Conservation (phyloP, 2,329 filamentous ascomycete species). For the Endocalyx cinctus region DNA sequence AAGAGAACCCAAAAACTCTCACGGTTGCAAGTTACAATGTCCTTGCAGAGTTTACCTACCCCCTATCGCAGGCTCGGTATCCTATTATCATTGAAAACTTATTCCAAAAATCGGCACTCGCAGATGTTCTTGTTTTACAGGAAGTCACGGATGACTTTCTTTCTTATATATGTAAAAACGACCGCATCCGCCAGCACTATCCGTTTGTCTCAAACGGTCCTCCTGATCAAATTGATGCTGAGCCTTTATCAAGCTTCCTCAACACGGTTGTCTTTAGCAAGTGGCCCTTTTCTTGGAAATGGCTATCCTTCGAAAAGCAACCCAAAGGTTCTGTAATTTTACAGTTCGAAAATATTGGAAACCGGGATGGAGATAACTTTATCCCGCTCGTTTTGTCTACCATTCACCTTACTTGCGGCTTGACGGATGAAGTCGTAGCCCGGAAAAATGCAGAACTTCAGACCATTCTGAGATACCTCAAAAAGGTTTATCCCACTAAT, state of each 20-base stretch:
- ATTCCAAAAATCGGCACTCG: slow-evolving; percentile 33
- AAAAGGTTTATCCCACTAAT: slow-evolving; percentile 32
- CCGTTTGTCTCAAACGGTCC: slow-evolving; percentile 55
- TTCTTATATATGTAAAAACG: slow-evolving; percentile 44
- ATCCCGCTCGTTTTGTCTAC: slow-evolving; percentile 46
- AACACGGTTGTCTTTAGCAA: slow-evolving; percentile 59
- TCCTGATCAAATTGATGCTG: slow-evolving; percentile 44
- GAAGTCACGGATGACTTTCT: slow-evolving; percentile 64
- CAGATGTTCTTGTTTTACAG: slow-evolving; percentile 52
- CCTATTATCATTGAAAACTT: slow-evolving; percentile 39
- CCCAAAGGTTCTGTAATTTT: slow-evolving; percentile 56
- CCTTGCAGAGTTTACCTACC: slow-evolving; percentile 45
- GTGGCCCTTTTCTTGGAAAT: slow-evolving; percentile 50
- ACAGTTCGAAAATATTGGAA: slow-evolving; percentile 29
- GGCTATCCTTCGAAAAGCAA: slow-evolving; percentile 46
- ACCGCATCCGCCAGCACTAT: slow-evolving; percentile 43
- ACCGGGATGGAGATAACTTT: slow-evolving; percentile 19
- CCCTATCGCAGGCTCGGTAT: slow-evolving; percentile 38
- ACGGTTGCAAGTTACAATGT: slow-evolving; percentile 48
- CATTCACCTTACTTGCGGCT: slow-evolving; percentile 57
- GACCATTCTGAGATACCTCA: slow-evolving; percentile 43
- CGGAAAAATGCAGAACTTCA: slow-evolving; percentile 54
- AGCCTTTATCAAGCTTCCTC: slow-evolving; percentile 54
- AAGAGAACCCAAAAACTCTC: slow-evolving; percentile 15
- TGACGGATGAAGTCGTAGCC: slow-evolving; percentile 53